phyloP scores from a whole-genome alignment of 139 green algal genomes.

The Chlamydomonas sphaeroides region DNA sequence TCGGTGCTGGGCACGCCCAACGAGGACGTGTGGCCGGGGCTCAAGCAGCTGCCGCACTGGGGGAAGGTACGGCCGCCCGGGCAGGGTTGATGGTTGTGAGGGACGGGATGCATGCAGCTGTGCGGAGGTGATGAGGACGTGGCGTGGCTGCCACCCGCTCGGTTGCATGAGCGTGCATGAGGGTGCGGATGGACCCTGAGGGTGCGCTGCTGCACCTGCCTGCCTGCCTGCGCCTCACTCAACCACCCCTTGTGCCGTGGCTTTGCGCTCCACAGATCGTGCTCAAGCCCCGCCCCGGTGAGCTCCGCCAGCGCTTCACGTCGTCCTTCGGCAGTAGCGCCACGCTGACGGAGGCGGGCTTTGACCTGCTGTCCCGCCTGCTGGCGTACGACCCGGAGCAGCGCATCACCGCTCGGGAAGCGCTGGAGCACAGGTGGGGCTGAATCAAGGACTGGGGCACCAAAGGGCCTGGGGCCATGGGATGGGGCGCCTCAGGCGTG shows the following conservation, averaged over 20 bases:
- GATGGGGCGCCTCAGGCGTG: too few relatives aligned
- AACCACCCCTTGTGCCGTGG: too few relatives aligned
- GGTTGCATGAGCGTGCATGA: too few relatives aligned
- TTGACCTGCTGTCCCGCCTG: constrained; percentile 57
- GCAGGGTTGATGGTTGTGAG: too few relatives aligned
- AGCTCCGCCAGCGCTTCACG: constrained; percentile 48
- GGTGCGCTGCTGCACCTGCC: too few relatives aligned
- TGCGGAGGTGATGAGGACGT: too few relatives aligned
- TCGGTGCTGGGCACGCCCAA: constrained; percentile 81
- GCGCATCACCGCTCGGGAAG: constrained; percentile 52
- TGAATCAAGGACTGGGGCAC: too few relatives aligned
- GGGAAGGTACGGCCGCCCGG: constrained; percentile 59
- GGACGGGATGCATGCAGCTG: too few relatives aligned
- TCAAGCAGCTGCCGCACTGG: constrained; percentile 68
- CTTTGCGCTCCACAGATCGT: constrained; percentile 20
- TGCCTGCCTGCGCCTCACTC: too few relatives aligned
- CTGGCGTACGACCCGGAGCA: constrained; percentile 58
- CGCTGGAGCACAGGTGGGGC: constrained; percentile 58
- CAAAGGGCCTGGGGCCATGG: too few relatives aligned
- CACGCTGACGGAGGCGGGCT: constrained; percentile 52
- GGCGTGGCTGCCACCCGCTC: too few relatives aligned
- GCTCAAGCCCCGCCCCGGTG: constrained; percentile 25
- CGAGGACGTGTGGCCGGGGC: constrained; percentile 80
- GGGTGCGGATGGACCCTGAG: too few relatives aligned
- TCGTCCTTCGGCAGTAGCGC: constrained; percentile 30